Percentiles rank a stretch among this genome's conserved stretches.
Evolutionary conservation across 495 filamentous ascomycete species (phyloP).

Genomic region (Penicillium cosmopolitanum): DNA sequence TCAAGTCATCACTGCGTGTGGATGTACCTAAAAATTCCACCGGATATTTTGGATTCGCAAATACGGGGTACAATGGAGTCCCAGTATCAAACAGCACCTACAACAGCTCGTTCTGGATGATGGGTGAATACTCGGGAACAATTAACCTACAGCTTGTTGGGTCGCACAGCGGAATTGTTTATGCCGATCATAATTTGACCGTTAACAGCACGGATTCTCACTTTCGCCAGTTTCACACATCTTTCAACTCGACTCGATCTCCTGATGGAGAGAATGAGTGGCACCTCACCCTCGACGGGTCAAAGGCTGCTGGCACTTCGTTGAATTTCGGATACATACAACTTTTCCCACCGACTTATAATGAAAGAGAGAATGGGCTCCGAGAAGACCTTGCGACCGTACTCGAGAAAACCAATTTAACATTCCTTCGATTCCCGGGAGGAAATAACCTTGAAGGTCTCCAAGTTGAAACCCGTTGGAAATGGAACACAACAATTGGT

Average conservation of each 20-base stretch:
- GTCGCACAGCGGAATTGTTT: conserved; percentile 35
- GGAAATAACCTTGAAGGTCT: conserved; percentile 63
- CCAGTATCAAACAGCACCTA: conserved; percentile 55
- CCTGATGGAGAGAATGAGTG: conserved; percentile 69
- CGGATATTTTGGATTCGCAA: conserved; percentile 57
- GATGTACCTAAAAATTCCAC: conserved; percentile 34
- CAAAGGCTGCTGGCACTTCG: conserved; percentile 42
- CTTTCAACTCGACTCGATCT: conserved; percentile 48
- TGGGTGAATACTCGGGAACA: conserved; percentile 38
- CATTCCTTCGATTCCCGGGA: conserved; percentile 66
- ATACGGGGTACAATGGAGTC: conserved; percentile 66
- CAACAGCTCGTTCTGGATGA: conserved; percentile 60
- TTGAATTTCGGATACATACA: conserved; percentile 69
- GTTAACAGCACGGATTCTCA: conserved; percentile 28
- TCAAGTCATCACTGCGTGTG: conserved; percentile 64
- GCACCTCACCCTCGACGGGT: conserved; percentile 59
- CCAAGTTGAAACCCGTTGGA: conserved; percentile 54
- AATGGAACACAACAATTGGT: conserved; percentile 71
- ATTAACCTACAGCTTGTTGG: conserved; percentile 40
- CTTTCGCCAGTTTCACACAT: conserved; percentile 40
- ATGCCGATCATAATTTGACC: conserved; percentile 39
- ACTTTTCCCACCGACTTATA: conserved; percentile 67
- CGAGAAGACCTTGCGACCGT: conserved; percentile 61
- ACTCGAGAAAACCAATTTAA: conserved; percentile 55
- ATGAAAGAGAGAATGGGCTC: conserved; percentile 60